These are phyloP conservation scores for Debaryomycetaceae sp. DNA, from an alignment of 1,139 yeast species.

Conservation along the genomic window DNA sequence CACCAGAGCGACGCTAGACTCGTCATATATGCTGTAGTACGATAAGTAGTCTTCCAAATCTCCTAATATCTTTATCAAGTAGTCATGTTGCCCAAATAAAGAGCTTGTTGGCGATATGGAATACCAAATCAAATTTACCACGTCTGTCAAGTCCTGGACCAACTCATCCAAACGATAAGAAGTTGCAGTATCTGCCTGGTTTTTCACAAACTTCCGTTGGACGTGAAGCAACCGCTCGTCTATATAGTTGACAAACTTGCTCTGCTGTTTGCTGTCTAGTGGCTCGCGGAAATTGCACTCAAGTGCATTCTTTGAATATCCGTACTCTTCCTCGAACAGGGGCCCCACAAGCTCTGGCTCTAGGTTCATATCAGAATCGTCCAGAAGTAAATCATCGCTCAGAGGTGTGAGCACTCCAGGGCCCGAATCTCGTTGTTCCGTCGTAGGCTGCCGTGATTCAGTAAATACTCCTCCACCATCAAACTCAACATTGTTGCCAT, in stretches of 20 bases:
- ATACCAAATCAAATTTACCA: conserved; percentile 58
- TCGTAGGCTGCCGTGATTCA: background rate
- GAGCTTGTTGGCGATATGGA: conserved; percentile 30
- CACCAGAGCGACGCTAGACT: conserved; percentile 12
- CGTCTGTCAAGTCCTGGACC: conserved; percentile 40
- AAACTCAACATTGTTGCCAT: background rate
- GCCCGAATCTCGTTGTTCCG: background rate
- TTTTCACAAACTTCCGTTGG: conserved; percentile 64
- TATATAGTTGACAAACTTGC: conserved; percentile 55
- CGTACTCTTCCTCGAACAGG: conserved; percentile 28
- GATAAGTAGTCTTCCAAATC: conserved; percentile 62
- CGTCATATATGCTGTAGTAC: conserved; percentile 33
- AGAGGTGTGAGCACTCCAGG: background rate
- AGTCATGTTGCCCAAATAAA: conserved; percentile 57
- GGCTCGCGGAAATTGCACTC: conserved; percentile 10
- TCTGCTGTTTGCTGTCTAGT: conserved; percentile 44
- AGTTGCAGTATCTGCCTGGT: conserved; percentile 38
- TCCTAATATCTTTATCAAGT: conserved; percentile 58
- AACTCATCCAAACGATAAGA: conserved; percentile 38
- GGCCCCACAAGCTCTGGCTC: conserved; percentile 16
- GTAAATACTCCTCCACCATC: background rate
- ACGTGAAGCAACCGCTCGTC: conserved; percentile 57
- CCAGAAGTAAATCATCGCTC: background rate
- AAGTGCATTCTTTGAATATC: conserved; percentile 4
- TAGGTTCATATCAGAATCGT: background rate